Evolutionary conservation across 805 yeast genomes (phyloP).

Genomic region (Saccharomycopsis fodiens): DNA sequence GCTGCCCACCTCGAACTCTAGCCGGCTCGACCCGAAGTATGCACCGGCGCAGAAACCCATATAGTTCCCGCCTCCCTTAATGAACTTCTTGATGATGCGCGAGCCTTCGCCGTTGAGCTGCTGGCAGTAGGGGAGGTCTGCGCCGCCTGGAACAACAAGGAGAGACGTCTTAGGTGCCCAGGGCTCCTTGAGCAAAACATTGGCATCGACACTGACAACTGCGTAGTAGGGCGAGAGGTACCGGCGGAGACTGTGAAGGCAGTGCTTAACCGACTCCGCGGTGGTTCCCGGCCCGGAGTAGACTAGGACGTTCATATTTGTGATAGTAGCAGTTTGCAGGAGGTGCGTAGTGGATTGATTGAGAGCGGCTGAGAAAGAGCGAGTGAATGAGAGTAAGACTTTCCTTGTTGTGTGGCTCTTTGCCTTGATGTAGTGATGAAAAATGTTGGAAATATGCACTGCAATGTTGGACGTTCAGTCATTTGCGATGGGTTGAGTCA

Average conservation of each 20-base stretch:
- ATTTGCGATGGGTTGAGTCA: too few relatives aligned
- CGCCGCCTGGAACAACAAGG: constrained; percentile 93
- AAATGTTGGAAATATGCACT: neutral
- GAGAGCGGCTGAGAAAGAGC: neutral
- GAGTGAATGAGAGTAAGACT: neutral
- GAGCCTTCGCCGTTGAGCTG: constrained; percentile 68
- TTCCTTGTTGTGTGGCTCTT: too few relatives aligned
- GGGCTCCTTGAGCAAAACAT: constrained; percentile 67
- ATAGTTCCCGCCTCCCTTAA: constrained; percentile 71
- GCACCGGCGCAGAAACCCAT: constrained; percentile 96
- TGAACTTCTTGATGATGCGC: constrained; percentile 50
- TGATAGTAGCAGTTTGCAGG: too few relatives aligned
- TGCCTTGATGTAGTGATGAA: too few relatives aligned
- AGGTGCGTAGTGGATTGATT: neutral
- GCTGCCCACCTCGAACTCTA: constrained; percentile 79
- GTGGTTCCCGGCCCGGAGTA: constrained; percentile 81
- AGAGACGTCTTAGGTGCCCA: constrained; percentile 78
- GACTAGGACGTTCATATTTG: constrained; percentile 77
- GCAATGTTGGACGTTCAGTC: neutral
- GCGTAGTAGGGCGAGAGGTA: constrained; percentile 85
- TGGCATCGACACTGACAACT: constrained; percentile 61
- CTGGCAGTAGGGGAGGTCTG: constrained; percentile 80
- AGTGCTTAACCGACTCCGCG: constrained; percentile 76
- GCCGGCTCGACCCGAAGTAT: constrained; percentile 65
- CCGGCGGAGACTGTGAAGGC: constrained; percentile 65